These are phyloP conservation scores for Geranium rotundifolium DNA, from an alignment of 345 rosid genomes.

Conservation along the genomic window DNA sequence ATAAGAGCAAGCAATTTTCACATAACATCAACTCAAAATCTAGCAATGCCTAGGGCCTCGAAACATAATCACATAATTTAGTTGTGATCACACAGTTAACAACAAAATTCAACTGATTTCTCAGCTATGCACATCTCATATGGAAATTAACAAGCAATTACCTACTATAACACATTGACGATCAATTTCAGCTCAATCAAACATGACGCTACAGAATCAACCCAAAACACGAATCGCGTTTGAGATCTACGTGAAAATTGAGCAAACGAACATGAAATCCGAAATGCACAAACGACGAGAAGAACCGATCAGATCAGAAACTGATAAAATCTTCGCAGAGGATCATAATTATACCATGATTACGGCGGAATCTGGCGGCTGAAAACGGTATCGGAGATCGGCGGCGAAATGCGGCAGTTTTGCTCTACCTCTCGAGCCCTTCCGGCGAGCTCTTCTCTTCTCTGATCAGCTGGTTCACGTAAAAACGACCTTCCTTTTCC, in stretches of 20 bases:
- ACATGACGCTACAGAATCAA: neutral
- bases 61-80: no score
- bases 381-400: conserved; percentile 12
- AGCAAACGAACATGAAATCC: neutral
- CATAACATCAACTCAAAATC: no score
- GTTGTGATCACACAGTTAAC: neutral
- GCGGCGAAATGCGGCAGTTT: conserved; percentile 2
- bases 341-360: conserved; percentile 21
- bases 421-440: conserved; percentile 3
- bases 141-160: neutral
- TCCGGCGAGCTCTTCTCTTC: conserved; percentile 7
- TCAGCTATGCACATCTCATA: neutral
- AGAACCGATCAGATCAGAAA: neutral
- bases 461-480: neutral
- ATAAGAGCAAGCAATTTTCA: no score
- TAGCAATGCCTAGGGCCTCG: no score
- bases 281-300: neutral
- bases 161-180: neutral
- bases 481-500: neutral
- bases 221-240: neutral
- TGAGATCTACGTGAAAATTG: neutral
- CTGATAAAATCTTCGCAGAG: neutral
- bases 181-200: neutral
- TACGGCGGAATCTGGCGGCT: conserved; percentile 13
- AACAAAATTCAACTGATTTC: neutral